Conservation (phyloP, 2,329 filamentous ascomycete species). For the Stagonosporopsis rhizophila region DNA sequence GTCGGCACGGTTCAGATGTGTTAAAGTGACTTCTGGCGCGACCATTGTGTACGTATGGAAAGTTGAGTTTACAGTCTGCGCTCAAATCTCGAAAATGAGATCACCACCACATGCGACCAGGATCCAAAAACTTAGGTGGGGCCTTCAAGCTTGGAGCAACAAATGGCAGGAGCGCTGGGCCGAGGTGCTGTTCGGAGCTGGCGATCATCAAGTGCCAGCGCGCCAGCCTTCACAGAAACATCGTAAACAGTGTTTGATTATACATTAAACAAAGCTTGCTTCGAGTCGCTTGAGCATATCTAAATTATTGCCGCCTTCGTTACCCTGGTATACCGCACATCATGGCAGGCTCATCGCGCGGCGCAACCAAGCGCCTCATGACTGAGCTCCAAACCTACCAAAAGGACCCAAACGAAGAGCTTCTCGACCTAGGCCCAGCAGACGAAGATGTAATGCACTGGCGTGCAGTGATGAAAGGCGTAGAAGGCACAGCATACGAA, state of each 20-base stretch:
- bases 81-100: conserved; percentile 18
- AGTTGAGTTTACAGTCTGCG: neutral
- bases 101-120: conserved; percentile 15
- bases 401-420: conserved; percentile 62
- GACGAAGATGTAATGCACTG: conserved; percentile 66
- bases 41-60: conserved; percentile 25
- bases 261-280: neutral
- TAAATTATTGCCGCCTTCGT: neutral
- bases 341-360: conserved; percentile 45
- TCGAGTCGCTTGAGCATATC: neutral
- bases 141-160: conserved; percentile 26
- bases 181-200: conserved; percentile 29
- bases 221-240: conserved; percentile 10
- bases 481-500: conserved; percentile 66
- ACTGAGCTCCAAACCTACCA: conserved; percentile 67
- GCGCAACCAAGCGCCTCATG: conserved; percentile 63
- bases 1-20: conserved; percentile 71
- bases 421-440: conserved; percentile 64
- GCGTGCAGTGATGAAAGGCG: conserved; percentile 67
- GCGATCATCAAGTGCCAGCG: conserved; percentile 6
- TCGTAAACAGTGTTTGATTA: neutral
- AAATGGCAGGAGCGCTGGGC: conserved; percentile 27
- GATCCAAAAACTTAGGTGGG: conserved; percentile 37
- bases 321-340: neutral
- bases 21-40: conserved; percentile 41